Evolutionary conservation across 371 early-diverging fungal species (phyloP).

Genomic region (Phascolomyces articulosus): DNA sequence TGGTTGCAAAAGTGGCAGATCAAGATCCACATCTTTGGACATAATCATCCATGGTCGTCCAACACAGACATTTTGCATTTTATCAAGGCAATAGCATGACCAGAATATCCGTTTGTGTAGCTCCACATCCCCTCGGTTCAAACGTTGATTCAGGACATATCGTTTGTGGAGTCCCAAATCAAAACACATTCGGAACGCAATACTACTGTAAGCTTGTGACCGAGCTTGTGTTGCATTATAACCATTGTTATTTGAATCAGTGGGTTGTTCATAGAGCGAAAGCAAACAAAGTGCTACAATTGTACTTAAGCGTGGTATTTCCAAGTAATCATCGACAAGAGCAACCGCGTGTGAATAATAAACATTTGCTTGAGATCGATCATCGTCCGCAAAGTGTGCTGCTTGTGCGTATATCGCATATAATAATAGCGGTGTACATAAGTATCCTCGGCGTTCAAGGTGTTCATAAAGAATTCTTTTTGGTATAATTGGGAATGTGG

Average conservation of each 20-base stretch:
- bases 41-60: conserved; percentile 35
- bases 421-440: conserved; percentile 44
- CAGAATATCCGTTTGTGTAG: conserved; percentile 33
- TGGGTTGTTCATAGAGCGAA: conserved; percentile 32
- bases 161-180: conserved; percentile 45
- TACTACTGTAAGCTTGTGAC: conserved; percentile 43
- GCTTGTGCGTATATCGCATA: conserved; percentile 52
- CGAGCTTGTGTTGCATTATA: conserved; percentile 17
- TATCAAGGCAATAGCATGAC: conserved; percentile 36
- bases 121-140: conserved; percentile 18
- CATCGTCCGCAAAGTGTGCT: conserved; percentile 26
- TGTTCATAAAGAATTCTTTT: conserved; percentile 48
- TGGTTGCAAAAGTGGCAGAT: conserved; percentile 28
- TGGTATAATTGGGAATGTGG: conserved; percentile 32
- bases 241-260: neutral
- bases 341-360: conserved; percentile 39
- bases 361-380: conserved; percentile 12
- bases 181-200: conserved; percentile 49
- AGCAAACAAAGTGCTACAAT: conserved; percentile 35
- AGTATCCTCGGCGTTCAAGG: conserved; percentile 37
- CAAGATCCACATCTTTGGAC: conserved; percentile 26
- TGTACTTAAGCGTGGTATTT: conserved; percentile 46
- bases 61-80: conserved; percentile 29
- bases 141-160: conserved; percentile 8
- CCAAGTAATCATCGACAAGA: conserved; percentile 50